phyloP scores from a whole-genome alignment of 805 yeast species.

The Saccharomyces kudriavzevii region DNA sequence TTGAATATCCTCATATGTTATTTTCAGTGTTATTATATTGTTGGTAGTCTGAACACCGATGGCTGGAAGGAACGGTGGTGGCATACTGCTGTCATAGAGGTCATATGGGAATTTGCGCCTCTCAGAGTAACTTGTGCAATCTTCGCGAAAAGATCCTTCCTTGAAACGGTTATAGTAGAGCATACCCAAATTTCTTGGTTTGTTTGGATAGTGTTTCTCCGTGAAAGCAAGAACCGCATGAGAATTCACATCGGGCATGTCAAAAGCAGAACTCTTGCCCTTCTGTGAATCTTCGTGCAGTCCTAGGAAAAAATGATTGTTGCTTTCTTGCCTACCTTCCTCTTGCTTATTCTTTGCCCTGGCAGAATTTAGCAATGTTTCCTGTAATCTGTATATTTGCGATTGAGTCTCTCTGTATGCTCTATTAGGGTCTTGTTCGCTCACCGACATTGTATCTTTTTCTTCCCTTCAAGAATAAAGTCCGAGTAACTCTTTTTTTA shows the following conservation, averaged over 20 bases:
- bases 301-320: background rate
- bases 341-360: constrained; percentile 3
- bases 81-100: constrained; percentile 7
- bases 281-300: background rate
- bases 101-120: constrained; percentile 5
- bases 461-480: background rate
- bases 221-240: background rate
- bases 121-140: background rate
- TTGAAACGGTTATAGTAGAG: constrained; percentile 7
- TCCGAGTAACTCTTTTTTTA: background rate
- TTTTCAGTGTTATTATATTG: constrained; percentile 15
- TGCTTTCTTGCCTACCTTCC: background rate
- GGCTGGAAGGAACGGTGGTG: constrained; percentile 24
- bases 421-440: constrained; percentile 10
- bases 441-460: constrained; percentile 1
- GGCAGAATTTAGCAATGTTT: constrained; percentile 27
- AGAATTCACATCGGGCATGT: background rate
- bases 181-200: constrained; percentile 2
- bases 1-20: constrained; percentile 15
- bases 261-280: background rate
- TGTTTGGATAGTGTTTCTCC: background rate
- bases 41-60: constrained; percentile 16
- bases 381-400: constrained; percentile 28
- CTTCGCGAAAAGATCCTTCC: constrained; percentile 2
- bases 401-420: constrained; percentile 28